phyloP scores from a whole-genome alignment of 805 yeast genomes.

The Cyberlindnera japonica region DNA sequence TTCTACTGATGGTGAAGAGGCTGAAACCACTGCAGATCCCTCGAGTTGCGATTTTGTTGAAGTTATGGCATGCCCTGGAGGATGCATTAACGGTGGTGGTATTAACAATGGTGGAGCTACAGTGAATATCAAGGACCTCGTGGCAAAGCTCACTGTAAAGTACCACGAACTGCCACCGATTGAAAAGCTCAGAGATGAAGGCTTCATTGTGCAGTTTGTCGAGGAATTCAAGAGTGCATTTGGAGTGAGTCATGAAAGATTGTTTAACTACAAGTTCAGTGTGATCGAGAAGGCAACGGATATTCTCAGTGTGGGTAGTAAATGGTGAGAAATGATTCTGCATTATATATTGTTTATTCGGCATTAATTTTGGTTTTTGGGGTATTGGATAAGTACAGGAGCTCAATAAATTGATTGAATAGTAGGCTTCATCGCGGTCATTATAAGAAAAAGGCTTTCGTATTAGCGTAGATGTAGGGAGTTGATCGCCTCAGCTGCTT shows the following conservation, averaged over 20 bases:
- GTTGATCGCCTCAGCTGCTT: neutral
- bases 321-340: conserved; percentile 38
- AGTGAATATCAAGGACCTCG: conserved; percentile 16
- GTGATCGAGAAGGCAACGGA: conserved; percentile 52
- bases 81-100: conserved; percentile 97
- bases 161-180: conserved; percentile 29
- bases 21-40: conserved; percentile 48
- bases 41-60: conserved; percentile 76
- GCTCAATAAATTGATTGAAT: no score
- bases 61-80: conserved; percentile 98
- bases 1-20: neutral
- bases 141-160: conserved; percentile 29
- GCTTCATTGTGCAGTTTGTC: conserved; percentile 32
- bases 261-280: conserved; percentile 44
- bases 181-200: conserved; percentile 30
- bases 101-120: conserved; percentile 36
- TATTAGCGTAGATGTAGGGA: neutral
- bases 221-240: conserved; percentile 30
- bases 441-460: no score
- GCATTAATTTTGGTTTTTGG: neutral
- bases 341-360: neutral
- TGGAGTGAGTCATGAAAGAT: conserved; percentile 33
- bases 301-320: conserved; percentile 48
- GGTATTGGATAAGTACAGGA: neutral
- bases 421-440: no score